Conservation (phyloP, 768 basidiomycete species). For the Russula vinacea region DNA sequence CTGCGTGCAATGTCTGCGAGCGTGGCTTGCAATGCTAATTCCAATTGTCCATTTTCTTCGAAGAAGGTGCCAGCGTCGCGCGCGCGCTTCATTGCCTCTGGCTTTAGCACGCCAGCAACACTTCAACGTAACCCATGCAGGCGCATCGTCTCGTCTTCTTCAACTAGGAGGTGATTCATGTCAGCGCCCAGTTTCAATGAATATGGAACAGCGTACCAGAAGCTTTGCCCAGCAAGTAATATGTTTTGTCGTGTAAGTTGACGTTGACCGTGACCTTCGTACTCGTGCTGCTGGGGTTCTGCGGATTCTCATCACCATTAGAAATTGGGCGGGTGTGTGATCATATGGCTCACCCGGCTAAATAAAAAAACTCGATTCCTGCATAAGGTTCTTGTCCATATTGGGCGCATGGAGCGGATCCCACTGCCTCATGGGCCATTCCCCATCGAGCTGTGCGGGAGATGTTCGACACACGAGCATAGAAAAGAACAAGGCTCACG, state of each 20-base stretch:
- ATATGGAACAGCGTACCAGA: constrained; percentile 9
- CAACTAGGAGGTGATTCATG: constrained; percentile 2
- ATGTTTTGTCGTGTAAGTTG: background rate
- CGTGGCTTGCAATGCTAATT: background rate
- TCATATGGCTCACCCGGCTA: constrained; percentile 1
- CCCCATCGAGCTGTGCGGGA: background rate
- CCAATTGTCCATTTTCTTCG: background rate
- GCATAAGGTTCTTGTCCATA: constrained; percentile 17
- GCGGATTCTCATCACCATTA: constrained; percentile 5
- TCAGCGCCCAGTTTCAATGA: background rate
- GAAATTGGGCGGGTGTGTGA: background rate
- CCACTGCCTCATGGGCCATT: constrained; percentile 4
- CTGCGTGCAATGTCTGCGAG: background rate
- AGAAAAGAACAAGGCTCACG: background rate
- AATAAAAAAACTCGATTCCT: background rate
- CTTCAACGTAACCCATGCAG: constrained; percentile 18
- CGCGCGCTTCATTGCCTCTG: background rate
- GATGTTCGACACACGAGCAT: background rate
- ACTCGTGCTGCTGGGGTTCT: background rate
- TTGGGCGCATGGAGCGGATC: background rate
- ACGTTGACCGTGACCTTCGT: constrained; percentile 9
- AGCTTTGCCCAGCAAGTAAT: background rate
- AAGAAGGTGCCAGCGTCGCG: constrained; percentile 17
- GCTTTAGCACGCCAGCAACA: background rate
- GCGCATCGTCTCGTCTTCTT: constrained; percentile 9